These are phyloP conservation scores for Penicillium malachiteum DNA, from an alignment of 495 filamentous ascomycete species.

Conservation along the genomic window DNA sequence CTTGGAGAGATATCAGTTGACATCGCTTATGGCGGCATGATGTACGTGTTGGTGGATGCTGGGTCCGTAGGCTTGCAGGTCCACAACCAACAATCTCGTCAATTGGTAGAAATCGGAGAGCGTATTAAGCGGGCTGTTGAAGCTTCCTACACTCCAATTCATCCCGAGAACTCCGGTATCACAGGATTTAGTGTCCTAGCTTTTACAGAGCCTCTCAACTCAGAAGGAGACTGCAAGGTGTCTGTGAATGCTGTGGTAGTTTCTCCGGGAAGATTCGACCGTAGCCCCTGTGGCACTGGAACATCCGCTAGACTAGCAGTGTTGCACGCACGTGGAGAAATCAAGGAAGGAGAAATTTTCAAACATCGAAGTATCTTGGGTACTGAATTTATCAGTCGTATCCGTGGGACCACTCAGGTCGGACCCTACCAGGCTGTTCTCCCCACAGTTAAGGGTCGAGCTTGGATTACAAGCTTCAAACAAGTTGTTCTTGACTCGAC, in stretches of 20 bases:
- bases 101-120: constrained; percentile 31
- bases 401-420: constrained; percentile 28
- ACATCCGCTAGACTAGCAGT: constrained; percentile 36
- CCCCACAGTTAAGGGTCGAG: constrained; percentile 32
- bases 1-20: constrained; percentile 29
- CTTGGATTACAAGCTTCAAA: constrained; percentile 37
- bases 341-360: constrained; percentile 28
- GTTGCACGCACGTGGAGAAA: constrained; percentile 28
- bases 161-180: constrained; percentile 34
- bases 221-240: constrained; percentile 18
- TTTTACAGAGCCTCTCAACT: constrained; percentile 25
- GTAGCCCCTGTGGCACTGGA: constrained; percentile 38
- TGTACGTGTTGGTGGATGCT: constrained; percentile 34
- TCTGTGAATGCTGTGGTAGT: constrained; percentile 34
- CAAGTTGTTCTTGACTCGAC: constrained; percentile 31
- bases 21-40: constrained; percentile 40
- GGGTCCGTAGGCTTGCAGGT: constrained; percentile 24
- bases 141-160: constrained; percentile 24
- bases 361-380: constrained; percentile 32
- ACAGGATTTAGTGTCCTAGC: constrained; percentile 26
- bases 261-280: constrained; percentile 37
- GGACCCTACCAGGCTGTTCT: constrained; percentile 28
- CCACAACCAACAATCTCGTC: constrained; percentile 13
- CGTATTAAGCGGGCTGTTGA: constrained; percentile 32
- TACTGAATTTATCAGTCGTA: constrained; percentile 28